These are phyloP conservation scores for Vaccinium macrocarpon DNA, from an alignment of 148 eudicot species.

Conservation along the genomic window DNA sequence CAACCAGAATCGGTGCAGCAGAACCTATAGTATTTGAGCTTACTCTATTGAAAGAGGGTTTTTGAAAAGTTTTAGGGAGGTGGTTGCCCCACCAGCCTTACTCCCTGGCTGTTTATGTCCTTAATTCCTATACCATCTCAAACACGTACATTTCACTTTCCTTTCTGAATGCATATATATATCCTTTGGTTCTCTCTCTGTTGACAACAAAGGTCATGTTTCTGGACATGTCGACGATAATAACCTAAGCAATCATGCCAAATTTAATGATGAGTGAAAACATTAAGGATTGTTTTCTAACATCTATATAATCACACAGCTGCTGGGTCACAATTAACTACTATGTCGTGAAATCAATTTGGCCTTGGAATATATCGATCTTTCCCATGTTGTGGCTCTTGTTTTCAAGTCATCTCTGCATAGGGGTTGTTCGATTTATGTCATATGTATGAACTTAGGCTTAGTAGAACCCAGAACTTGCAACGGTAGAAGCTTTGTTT, in stretches of 20 bases:
- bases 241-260: background rate
- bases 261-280: background rate
- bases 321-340: background rate
- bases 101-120: background rate
- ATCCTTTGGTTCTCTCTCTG: background rate
- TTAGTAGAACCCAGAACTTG: background rate
- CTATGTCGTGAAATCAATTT: background rate
- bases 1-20: background rate
- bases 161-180: background rate
- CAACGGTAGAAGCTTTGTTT: background rate
- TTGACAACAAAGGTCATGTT: background rate
- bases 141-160: background rate
- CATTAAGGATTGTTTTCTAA: background rate
- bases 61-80: background rate
- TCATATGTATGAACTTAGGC: background rate
- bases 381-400: background rate
- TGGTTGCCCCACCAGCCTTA: background rate
- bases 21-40: background rate
- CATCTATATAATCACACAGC: background rate
- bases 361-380: background rate
- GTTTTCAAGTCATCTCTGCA: background rate
- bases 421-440: slow-evolving; percentile 6
- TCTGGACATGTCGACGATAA: background rate
- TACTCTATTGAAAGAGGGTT: background rate
- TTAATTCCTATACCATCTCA: background rate